phyloP scores from a whole-genome alignment of 2,329 filamentous ascomycete species.

The Daldinia eschscholtzii region DNA sequence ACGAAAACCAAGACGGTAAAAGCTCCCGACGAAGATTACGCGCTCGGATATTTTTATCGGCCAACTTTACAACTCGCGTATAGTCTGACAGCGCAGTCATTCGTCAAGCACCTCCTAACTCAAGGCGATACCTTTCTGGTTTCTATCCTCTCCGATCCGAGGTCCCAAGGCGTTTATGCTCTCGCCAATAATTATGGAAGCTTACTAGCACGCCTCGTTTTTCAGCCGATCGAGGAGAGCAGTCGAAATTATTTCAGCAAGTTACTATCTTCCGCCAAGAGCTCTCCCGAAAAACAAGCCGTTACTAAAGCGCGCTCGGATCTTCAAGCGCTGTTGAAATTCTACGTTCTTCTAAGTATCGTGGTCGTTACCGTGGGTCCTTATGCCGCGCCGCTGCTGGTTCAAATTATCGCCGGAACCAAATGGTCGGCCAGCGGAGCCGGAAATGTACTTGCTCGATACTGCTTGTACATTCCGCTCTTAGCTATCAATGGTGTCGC shows the following conservation, averaged over 20 bases:
- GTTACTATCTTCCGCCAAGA: slow-evolving; percentile 65
- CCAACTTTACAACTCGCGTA: slow-evolving; percentile 78
- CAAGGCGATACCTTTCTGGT: slow-evolving; percentile 95
- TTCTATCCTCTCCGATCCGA: slow-evolving; percentile 78
- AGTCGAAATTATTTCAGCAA: slow-evolving; percentile 90
- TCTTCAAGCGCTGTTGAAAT: slow-evolving; percentile 73
- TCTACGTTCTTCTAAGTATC: slow-evolving; percentile 81
- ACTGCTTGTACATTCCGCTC: slow-evolving; percentile 94
- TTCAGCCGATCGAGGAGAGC: slow-evolving; percentile 96
- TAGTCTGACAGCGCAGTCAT: slow-evolving; percentile 88
- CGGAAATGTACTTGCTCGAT: slow-evolving; percentile 78
- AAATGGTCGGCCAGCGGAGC: slow-evolving; percentile 82
- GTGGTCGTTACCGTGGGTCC: slow-evolving; percentile 79
- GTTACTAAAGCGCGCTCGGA: slow-evolving; percentile 62
- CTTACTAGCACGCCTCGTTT: slow-evolving; percentile 86
- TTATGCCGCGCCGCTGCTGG: slow-evolving; percentile 76
- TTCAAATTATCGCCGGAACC: slow-evolving; percentile 80
- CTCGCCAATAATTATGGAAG: slow-evolving; percentile 96
- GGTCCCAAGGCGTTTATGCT: slow-evolving; percentile 90
- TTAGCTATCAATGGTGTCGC: slow-evolving; percentile 91
- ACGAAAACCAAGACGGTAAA: slow-evolving; percentile 3
- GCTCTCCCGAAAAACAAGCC: slow-evolving; percentile 44
- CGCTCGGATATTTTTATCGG: slow-evolving; percentile 73
- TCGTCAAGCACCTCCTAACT: slow-evolving; percentile 92
- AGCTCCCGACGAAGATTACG: slow-evolving; percentile 56